A percentile compares a stretch with the other conserved stretches of the same genome.
These are phyloP conservation scores for Phytophthora agathidicida DNA, from an alignment of 352 stramenopile species.

Conservation along the genomic window DNA sequence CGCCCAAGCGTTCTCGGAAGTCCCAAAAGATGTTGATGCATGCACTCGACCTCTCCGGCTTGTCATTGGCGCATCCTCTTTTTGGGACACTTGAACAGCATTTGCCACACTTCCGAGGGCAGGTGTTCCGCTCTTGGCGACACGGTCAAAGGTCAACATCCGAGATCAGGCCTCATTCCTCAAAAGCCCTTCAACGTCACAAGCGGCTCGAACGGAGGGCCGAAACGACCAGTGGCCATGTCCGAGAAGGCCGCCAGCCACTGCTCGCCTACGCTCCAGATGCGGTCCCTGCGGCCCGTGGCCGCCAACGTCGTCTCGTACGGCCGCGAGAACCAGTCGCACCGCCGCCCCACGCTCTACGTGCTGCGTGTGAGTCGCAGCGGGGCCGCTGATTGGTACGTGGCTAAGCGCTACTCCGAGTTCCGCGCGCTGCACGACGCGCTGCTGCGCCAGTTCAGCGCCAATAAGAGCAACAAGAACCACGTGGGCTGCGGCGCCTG, in stretches of 20 bases:
- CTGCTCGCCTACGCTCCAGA: constrained; percentile 33
- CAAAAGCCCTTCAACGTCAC: constrained; percentile 16
- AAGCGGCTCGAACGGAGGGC: too few species aligned
- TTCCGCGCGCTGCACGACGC: constrained; percentile 63
- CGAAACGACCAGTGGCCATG: constrained; percentile 6
- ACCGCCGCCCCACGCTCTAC: constrained; percentile 65
- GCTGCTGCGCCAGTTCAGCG: constrained; percentile 39
- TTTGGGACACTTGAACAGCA: too few species aligned
- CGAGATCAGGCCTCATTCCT: constrained; percentile 40
- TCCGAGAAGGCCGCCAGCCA: constrained; percentile 9
- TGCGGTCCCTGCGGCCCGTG: constrained; percentile 65
- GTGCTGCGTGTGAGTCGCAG: constrained; percentile 68
- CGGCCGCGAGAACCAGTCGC: constrained; percentile 53
- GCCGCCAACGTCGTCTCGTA: constrained; percentile 71
- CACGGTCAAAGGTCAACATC: constrained; percentile 22
- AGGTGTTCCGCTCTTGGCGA: constrained; percentile 3
- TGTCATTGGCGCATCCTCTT: constrained; percentile 15
- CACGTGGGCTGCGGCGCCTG: constrained; percentile 48
- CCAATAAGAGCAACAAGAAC: constrained; percentile 12
- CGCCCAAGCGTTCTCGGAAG: too few species aligned
- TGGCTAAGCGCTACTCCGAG: constrained; percentile 78
- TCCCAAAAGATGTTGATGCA: constrained; percentile 30
- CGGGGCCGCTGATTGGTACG: constrained; percentile 63
- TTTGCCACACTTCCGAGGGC: too few species aligned
- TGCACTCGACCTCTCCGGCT: constrained; percentile 15